phyloP scores from a whole-genome alignment of 2,329 filamentous ascomycete genomes.

The Xylariaceae sp. region DNA sequence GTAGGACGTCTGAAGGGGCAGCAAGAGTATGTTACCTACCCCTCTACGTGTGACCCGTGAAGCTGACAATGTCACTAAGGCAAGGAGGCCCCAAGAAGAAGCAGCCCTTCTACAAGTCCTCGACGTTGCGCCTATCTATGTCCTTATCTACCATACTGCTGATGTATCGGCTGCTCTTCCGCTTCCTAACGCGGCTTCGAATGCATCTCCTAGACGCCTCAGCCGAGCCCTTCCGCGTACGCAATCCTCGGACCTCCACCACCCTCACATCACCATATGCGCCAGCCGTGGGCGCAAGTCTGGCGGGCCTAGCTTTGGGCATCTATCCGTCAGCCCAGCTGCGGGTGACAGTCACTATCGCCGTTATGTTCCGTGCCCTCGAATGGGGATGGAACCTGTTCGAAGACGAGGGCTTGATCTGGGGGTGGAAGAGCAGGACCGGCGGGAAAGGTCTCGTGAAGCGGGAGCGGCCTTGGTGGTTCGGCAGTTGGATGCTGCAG shows the following conservation, averaged over 20 bases:
- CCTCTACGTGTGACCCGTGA: neutral
- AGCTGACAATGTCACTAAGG: constrained; percentile 13
- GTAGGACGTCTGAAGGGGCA: constrained; percentile 42
- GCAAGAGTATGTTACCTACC: constrained; percentile 35
- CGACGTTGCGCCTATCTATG: constrained; percentile 71
- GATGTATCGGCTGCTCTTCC: constrained; percentile 82
- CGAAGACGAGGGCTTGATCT: constrained; percentile 67
- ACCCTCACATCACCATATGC: constrained; percentile 79
- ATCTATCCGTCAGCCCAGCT: constrained; percentile 60
- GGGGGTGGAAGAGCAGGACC: constrained; percentile 44
- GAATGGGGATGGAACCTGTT: constrained; percentile 85
- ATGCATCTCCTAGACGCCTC: constrained; percentile 74
- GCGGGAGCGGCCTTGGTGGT: constrained; percentile 72
- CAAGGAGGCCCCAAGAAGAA: constrained; percentile 33
- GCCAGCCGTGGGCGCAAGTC: constrained; percentile 82
- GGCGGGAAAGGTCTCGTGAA: constrained; percentile 47
- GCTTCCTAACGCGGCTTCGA: constrained; percentile 80
- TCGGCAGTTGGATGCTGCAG: constrained; percentile 78
- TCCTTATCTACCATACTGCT: constrained; percentile 83
- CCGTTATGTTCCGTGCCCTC: constrained; percentile 72
- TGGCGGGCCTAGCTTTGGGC: constrained; percentile 79
- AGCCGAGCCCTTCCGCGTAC: constrained; percentile 72
- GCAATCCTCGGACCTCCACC: constrained; percentile 72
- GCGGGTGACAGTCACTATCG: constrained; percentile 77
- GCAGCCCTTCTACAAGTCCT: constrained; percentile 57